Evolutionary conservation across 108 stramenopile species (phyloP).

Genomic region (Thalassiosira profunda): DNA sequence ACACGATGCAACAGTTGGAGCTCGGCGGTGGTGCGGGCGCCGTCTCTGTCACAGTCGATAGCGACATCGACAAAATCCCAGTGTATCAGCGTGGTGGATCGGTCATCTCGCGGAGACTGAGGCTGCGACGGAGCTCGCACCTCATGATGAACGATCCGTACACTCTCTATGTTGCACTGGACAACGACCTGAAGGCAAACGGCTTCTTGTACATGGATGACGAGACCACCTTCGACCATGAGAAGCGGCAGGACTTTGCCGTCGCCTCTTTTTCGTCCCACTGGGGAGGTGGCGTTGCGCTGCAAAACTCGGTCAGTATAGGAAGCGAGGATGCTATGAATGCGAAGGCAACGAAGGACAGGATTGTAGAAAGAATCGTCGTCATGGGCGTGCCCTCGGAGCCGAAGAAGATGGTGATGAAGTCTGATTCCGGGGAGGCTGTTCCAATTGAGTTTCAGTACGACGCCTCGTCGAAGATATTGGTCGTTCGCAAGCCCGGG

Average conservation of each 20-base stretch:
- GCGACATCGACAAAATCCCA: slow-evolving; percentile 91
- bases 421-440: not conserved
- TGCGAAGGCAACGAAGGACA: slow-evolving; percentile 23
- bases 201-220: slow-evolving; percentile 98
- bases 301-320: slow-evolving; percentile 53
- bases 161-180: slow-evolving; percentile 94
- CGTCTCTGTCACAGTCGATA: slow-evolving; percentile 58
- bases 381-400: slow-evolving; percentile 72
- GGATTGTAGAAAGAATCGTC: slow-evolving; percentile 81
- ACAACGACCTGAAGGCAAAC: slow-evolving; percentile 61
- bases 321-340: slow-evolving; percentile 52
- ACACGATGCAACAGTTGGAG: slow-evolving; percentile 59
- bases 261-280: slow-evolving; percentile 62
- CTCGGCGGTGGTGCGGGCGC: slow-evolving; percentile 43
- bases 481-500: slow-evolving; percentile 83
- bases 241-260: slow-evolving; percentile 66
- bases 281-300: slow-evolving; percentile 33
- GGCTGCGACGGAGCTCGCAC: slow-evolving; percentile 91
- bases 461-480: slow-evolving; percentile 54
- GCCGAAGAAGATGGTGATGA: slow-evolving; percentile 45
- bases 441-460: slow-evolving; percentile 48
- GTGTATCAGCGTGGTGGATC: slow-evolving; percentile 94
- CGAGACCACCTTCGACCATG: slow-evolving; percentile 89
- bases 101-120: slow-evolving; percentile 90
- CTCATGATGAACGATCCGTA: slow-evolving; percentile 97